Evolutionary conservation across 371 early-diverging fungal species (phyloP), one percentile per base, ranked within the genome.

Genomic region (Mortierella sp.): DNA sequence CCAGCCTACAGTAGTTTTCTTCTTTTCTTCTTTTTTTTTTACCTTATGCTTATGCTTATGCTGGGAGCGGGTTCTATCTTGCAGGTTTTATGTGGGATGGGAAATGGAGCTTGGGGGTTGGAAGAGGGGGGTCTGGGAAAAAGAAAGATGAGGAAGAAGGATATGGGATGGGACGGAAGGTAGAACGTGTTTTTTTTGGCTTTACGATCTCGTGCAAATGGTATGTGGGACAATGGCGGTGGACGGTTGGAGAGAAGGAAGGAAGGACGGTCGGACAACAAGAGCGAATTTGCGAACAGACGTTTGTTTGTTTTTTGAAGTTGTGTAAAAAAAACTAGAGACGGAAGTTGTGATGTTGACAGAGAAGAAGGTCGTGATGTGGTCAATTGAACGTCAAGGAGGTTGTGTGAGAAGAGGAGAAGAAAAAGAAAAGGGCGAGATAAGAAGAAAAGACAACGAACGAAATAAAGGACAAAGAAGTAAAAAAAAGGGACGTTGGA

Each of bases 401-500:
- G 13, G 60, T 60, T 60, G 60, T 31, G 28, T 28, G 26, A 28
- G 60, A 13, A 60, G 57, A 57, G 24, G 26, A 60, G 31, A 31
- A 38, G 34, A 38, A 38, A 8, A 21, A 38, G 34, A 65, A 9
- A 13, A 26, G 57, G 6, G n/a, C 2, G n/a, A 57, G 26, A 24
- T 24, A 26, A 26, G 26, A 60, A 31, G 31, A 13, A 60, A 60
- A 26, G 60, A 38, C 38, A 63, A 34, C 16, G 31, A 9, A 65
- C 16, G 16, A 21, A 65, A 31, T 8, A 65, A 65, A 65, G 38
- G 28, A 34, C 16, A 63, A 63, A 65, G 34, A 21, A 38, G 19
- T 21, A 16, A 38, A 38, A 65, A 26, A 65, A 65, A 65, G 65
- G 38, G 65, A 34, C 24, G 65, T 65, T 65, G 65, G 65, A 65